A percentile compares a stretch with the other conserved stretches of the same genome.
These are phyloP conservation scores for Chlorella sorokiniana DNA, from an alignment of 139 green algal genomes.

Conservation along the genomic window DNA sequence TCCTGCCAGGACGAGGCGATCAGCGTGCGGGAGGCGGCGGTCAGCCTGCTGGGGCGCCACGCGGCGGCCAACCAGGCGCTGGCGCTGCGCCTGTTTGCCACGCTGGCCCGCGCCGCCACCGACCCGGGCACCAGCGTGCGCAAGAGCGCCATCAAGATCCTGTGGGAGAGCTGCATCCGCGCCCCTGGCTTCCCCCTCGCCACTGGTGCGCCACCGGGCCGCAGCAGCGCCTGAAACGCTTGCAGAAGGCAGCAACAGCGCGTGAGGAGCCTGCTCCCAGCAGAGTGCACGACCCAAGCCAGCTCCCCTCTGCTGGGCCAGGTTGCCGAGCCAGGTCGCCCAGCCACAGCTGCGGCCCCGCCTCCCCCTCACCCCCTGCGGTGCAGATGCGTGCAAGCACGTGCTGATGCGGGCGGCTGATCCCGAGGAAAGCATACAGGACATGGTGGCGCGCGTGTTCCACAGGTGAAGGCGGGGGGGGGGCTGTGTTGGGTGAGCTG, in stretches of 20 bases:
- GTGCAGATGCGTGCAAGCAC: slow-evolving; percentile 59
- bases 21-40: slow-evolving; percentile 81
- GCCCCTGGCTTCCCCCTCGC: slow-evolving; percentile 47
- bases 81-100: slow-evolving; percentile 74
- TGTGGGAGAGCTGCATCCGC: slow-evolving; percentile 82
- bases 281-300: no score
- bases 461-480: not conserved
- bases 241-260: no score
- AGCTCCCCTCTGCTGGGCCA: no score
- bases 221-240: no score
- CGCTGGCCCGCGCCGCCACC: slow-evolving; percentile 48
- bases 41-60: slow-evolving; percentile 82
- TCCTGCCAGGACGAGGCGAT: slow-evolving; percentile 77
- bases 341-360: slow-evolving; percentile 18
- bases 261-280: no score
- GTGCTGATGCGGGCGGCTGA: slow-evolving; percentile 62
- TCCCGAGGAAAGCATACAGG: slow-evolving; percentile 63
- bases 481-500: not conserved
- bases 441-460: slow-evolving; percentile 66
- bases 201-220: slow-evolving; percentile 11
- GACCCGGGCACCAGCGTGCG: slow-evolving; percentile 81
- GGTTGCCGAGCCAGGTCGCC: no score
- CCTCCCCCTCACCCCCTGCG: slow-evolving; percentile 37
- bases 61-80: slow-evolving; percentile 62
- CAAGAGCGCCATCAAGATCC: slow-evolving; percentile 80